Conservation (phyloP, 164 flowering plant species). For the Berberis vulgaris region DNA sequence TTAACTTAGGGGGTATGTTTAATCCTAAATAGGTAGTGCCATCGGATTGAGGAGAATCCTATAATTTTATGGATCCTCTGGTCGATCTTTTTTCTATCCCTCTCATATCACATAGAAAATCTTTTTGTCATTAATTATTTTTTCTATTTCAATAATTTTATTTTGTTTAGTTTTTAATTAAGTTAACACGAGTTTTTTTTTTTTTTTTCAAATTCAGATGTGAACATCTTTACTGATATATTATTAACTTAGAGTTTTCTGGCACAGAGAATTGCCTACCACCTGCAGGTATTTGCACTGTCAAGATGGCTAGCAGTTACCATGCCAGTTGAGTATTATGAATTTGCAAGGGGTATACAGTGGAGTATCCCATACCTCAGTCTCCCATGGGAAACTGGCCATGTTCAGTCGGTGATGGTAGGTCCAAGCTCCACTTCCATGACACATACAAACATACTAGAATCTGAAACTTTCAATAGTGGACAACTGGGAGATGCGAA, state of each 20-base stretch:
- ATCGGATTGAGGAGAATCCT: no score
- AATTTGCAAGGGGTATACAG: constrained; percentile 57
- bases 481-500: constrained; percentile 16
- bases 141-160: no score
- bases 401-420: constrained; percentile 28
- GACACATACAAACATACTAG: constrained; percentile 19
- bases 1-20: no score
- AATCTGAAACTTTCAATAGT: constrained; percentile 12
- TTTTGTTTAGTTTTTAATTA: no score
- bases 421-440: constrained; percentile 30
- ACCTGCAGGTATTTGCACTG: constrained; percentile 88
- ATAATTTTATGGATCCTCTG: no score
- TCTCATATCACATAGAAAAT: no score
- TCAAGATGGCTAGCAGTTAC: constrained; percentile 76
- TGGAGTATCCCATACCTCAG: constrained; percentile 86
- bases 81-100: no score
- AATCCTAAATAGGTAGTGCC: no score
- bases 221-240: not conserved
- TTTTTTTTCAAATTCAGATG: no score
- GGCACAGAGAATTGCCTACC: constrained; percentile 68
- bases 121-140: no score
- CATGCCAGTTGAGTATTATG: constrained; percentile 73
- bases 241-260: not conserved
- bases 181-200: no score
- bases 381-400: constrained; percentile 80